Evolutionary conservation across 2,329 filamentous ascomycete species (phyloP).

Genomic region (Pestalotiopsis sp.): DNA sequence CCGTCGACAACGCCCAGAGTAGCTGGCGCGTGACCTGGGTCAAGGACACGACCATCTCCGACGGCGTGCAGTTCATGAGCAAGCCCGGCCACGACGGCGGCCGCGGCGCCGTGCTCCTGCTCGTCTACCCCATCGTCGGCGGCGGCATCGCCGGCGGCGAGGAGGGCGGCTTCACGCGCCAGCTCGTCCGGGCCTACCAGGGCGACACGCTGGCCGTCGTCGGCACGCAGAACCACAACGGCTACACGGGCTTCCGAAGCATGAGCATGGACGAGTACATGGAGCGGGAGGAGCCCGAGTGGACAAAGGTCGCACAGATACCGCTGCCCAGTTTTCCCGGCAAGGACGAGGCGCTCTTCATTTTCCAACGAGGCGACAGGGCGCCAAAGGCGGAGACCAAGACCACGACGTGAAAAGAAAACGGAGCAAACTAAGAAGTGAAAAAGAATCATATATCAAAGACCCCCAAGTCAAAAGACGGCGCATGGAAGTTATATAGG

Average conservation of each 20-base stretch:
- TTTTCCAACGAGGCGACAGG: conserved; percentile 58
- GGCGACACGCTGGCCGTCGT: conserved; percentile 71
- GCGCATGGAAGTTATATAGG: background rate
- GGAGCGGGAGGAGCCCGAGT: conserved; percentile 56
- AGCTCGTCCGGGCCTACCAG: conserved; percentile 61
- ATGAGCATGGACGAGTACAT: conserved; percentile 71
- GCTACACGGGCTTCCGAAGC: conserved; percentile 71
- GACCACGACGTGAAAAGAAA: background rate
- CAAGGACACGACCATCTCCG: conserved; percentile 62
- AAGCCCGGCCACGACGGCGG: conserved; percentile 44
- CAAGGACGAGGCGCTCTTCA: conserved; percentile 76
- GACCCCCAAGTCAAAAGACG: background rate
- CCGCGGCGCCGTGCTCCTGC: conserved; percentile 61
- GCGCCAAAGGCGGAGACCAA: conserved; percentile 23
- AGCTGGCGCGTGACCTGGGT: conserved; percentile 74
- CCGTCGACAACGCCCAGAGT: conserved; percentile 70
- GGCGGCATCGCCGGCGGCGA: conserved; percentile 65
- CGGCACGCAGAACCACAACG: conserved; percentile 75
- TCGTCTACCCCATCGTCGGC: conserved; percentile 75
- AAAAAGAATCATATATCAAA: too few relatives aligned
- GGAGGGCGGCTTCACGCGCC: conserved; percentile 66
- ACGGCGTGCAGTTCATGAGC: conserved; percentile 63
- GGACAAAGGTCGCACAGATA: conserved; percentile 65
- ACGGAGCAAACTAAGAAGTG: too few relatives aligned
- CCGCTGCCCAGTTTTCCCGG: conserved; percentile 75